A percentile compares a stretch with the other conserved stretches of the same genome.
Evolutionary conservation across 1,139 yeast genomes (phyloP).

Genomic region (Yamadazyma pseudoaaseri): DNA sequence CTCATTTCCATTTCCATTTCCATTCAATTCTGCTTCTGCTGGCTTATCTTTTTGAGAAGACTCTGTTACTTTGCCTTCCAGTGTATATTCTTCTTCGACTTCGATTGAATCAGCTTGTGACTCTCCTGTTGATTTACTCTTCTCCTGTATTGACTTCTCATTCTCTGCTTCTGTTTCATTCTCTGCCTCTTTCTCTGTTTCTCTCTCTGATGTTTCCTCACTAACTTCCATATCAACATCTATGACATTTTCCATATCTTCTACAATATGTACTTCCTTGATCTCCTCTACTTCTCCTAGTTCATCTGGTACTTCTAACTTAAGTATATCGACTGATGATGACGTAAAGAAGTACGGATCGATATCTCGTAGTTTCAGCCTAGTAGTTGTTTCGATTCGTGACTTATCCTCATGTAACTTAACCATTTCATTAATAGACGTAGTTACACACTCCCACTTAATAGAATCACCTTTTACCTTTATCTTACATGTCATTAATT

Average conservation of each 20-base stretch:
- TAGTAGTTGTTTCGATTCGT: slow-evolving; percentile 31
- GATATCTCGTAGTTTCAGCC: slow-evolving; percentile 32
- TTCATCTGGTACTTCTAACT: slow-evolving; percentile 6
- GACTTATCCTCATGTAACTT: slow-evolving; percentile 30
- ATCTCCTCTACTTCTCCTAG: slow-evolving; percentile 1
- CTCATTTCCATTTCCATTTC: no score
- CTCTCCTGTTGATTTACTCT: neutral
- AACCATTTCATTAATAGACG: slow-evolving; percentile 26
- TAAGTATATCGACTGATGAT: slow-evolving; percentile 40
- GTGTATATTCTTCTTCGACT: neutral
- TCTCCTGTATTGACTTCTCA: neutral
- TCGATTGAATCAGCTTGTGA: neutral
- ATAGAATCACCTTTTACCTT: slow-evolving; percentile 10
- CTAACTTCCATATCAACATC: slow-evolving; percentile 1
- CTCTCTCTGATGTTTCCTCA: neutral
- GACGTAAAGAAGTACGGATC: slow-evolving; percentile 55
- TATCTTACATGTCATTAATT: slow-evolving; percentile 7
- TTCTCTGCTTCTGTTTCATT: neutral
- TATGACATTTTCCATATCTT: neutral
- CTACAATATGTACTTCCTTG: neutral
- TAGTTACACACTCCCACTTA: slow-evolving; percentile 31
- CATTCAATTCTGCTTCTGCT: neutral
- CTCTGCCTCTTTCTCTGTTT: neutral
- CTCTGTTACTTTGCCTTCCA: neutral
- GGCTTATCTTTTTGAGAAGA: neutral